Base-by-base conservation (phyloP, 106 monocot species). In the Agapanthus africanus region DNA sequence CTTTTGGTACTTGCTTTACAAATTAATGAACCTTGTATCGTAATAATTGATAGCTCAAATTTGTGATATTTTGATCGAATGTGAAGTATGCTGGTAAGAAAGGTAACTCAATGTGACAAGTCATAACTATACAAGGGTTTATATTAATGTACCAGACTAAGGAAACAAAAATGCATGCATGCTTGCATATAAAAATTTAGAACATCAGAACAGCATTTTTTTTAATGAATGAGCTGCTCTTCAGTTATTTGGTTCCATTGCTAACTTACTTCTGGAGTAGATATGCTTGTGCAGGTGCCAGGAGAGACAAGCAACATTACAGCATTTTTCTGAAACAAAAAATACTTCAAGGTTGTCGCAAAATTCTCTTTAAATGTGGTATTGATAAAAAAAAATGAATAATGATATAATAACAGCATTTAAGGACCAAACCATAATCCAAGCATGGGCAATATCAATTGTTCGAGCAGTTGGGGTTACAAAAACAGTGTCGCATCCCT, bases 401-500 rank as follows among this genome's bases (percentile, higher is more conserved):
- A 47, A 0, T 30, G 56, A 25, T 26, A 26, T 59, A 59, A 63
- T 22, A 10, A 37, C 33, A 54, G 54, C 7, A n/a, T n/a, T n/a
- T 7, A 77, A 70, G 39, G 49, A 37, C 6, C 37, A 41, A 51
- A 79, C 79, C 73, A 74, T 79, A 69, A 79, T 59, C 79, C 73
- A 79, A 32, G 73, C 68, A 74, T 79, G 69, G 25, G 79, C 73
- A 63, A 79, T 67, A 30, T 79, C 79, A 35, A 79, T 74, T 2
- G 79, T 79, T 11, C 79, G 73, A 18, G 79, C 79, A 63, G 79
- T 79, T 73, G 79, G 62, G 22, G 73, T 79, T 33, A 74, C 73
- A 79, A 79, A 64, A 70, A 70, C 73, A 38, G 79, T 74, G 63
- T 74, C 79, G 64, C 79, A 79, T 23, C 79, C 79, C 79, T 79